Base-by-base conservation (phyloP, 441 rosid species). In the Arabidopsis lyrata region DNA sequence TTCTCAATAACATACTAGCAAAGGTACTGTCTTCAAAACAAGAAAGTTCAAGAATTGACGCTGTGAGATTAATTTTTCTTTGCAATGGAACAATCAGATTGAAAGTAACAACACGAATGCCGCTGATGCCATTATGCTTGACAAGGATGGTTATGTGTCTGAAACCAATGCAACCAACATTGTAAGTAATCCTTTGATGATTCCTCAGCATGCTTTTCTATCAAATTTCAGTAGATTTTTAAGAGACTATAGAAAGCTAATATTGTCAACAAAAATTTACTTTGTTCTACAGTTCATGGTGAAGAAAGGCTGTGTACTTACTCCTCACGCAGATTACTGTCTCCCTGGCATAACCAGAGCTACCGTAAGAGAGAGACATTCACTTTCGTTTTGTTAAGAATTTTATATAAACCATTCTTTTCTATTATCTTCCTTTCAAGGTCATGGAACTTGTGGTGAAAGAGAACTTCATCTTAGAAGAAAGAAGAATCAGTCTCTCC, bases 291-390 rank as follows among this genome's bases (percentile, higher is more conserved):
- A 93, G 97, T 91, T 93, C 59, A 61, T 91, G 82, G 95, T 93
- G 66, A 93, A 93, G 86, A 93, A 88, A 82, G 91, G 95, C 16
- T 81, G 85, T 41, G 96, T 93, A 72, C 77, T 83, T 70, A 91
- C 95, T n/a, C 97, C 98, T 59, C 95, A 90, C 59, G 95, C 97
- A 54, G 97, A 93, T 83, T 91, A 85, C 81, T 93, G 98, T 82
- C 98, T 91, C 69, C 96, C 98, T 38, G 97, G 98, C 42, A 88
- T 91, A 75, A 93, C 96, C 36, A 82, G 93, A 83, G 90, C 93
- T 60, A 86, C 95, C 49, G 97, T 93, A 81, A 85, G 96, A 45
- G 65, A 24, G 55, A 45, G 9, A 73, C 55, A 1, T 59, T 32
- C 63, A 50, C 47, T 15, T 68, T 32, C 12, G 20, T 66, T 32